Conservation (phyloP, 345 rosid genomes). For the Geranium brycei region DNA sequence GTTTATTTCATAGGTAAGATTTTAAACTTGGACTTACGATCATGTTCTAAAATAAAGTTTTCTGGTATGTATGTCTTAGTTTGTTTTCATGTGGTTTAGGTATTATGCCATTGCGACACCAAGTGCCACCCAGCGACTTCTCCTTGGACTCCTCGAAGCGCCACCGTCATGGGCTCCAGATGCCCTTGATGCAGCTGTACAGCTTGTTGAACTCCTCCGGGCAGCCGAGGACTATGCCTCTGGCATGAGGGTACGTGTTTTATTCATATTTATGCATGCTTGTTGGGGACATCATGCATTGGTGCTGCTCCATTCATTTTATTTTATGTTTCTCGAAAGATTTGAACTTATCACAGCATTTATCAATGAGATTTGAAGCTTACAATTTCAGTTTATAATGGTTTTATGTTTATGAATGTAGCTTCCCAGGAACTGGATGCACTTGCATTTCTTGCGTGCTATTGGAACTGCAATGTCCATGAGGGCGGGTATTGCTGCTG, state of each 20-base stretch:
- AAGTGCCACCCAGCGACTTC: constrained; percentile 95
- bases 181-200: constrained; percentile 99
- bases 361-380: too few species aligned
- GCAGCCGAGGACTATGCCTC: constrained; percentile 96
- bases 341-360: too few species aligned
- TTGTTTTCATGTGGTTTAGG: constrained; percentile 23
- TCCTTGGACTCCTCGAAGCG: constrained; percentile 94
- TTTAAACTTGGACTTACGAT: neutral
- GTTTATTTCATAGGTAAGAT: constrained; percentile 76
- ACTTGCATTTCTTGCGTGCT: constrained; percentile 95
- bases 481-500: constrained; percentile 97
- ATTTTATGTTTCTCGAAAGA: too few species aligned
- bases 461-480: constrained; percentile 97
- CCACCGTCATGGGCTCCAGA: constrained; percentile 99
- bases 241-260: constrained; percentile 67
- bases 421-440: constrained; percentile 99
- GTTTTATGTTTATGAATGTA: constrained; percentile 27
- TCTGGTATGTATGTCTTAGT: neutral
- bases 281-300: too few species aligned
- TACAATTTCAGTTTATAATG: neutral
- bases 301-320: too few species aligned
- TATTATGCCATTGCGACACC: constrained; percentile 97
- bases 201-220: constrained; percentile 95
- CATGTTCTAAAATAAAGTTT: too few species aligned
- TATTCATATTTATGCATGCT: too few species aligned